A percentile compares a stretch with the other conserved stretches of the same genome.
Conservation (phyloP, 2,329 filamentous ascomycete species). For the Pseudocercospora macadamiae region DNA sequence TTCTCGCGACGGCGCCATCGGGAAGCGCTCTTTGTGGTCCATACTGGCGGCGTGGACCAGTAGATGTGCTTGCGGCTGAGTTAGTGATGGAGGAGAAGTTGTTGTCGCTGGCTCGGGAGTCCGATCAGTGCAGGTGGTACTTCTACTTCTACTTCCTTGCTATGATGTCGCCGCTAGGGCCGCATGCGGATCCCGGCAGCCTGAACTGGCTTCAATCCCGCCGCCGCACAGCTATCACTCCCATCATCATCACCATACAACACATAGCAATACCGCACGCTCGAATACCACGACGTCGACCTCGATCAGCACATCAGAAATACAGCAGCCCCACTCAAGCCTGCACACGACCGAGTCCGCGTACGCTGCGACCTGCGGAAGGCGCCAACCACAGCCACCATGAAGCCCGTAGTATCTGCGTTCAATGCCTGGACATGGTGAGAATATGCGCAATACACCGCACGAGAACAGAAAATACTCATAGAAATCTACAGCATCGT, state of each 20-base stretch:
- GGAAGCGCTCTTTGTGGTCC: slow-evolving; percentile 31
- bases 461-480: neutral
- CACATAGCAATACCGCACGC: neutral
- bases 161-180: slow-evolving; percentile 8
- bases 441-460: slow-evolving; percentile 40
- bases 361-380: slow-evolving; percentile 3
- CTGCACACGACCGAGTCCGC: neutral
- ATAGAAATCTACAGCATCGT: slow-evolving; percentile 61
- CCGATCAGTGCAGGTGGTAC: no score
- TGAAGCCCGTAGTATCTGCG: slow-evolving; percentile 93
- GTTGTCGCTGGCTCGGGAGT: no score
- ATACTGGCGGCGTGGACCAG: no score
- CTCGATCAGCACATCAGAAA: neutral
- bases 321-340: neutral
- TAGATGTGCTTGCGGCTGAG: no score
- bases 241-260: neutral
- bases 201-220: slow-evolving; percentile 3
- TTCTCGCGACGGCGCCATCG: slow-evolving; percentile 51
- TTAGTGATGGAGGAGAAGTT: no score
- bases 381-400: slow-evolving; percentile 52
- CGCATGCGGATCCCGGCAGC: slow-evolving; percentile 8
- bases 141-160: no score
- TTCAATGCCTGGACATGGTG: slow-evolving; percentile 96
- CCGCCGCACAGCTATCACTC: neutral
- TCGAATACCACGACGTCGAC: neutral